Base-by-base conservation (phyloP, 768 basidiomycete genomes). In the Macrolepiota dolichaula region DNA sequence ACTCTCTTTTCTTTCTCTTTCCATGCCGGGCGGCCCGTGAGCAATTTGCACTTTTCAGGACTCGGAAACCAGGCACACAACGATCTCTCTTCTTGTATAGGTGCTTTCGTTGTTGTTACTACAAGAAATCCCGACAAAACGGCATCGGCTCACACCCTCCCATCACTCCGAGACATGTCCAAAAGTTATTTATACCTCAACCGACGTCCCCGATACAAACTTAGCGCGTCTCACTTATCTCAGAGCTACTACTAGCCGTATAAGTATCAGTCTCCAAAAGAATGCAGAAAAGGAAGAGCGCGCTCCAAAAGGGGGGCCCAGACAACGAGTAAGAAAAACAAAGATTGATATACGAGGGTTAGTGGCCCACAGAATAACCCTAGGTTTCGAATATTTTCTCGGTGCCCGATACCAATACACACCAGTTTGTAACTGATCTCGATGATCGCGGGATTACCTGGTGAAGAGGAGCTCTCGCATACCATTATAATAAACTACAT, bases 401-500 rank as follows among this genome's bases (percentile, higher is more conserved):
- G 42, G 42, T 44, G 42, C 42, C 42, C 42, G 19, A 22, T 10
- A 15, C 42, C 42, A 44, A 17, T 44, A 32, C 29, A n/a, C n/a
- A n/a, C n/a, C n/a, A n/a, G n/a, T n/a, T n/a, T n/a, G n/a, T n/a
- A n/a, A n/a, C n/a, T n/a, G n/a, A n/a, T n/a, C n/a, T n/a, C n/a
- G n/a, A n/a, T n/a, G n/a, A n/a, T n/a, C n/a, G n/a, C n/a, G n/a
- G n/a, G n/a, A n/a, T n/a, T 19, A 32, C 37, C 50, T 42, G 37
- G 50, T 44, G 51, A 32, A 42, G 29, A 7, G 29, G 25, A n/a
- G 25, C 44, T 9, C 47, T 50, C 35, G 15, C 37, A 59, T 54
- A 36, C 17, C 51, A 54, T 61, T 61, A 49, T 25, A 17, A 54
- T 46, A 44, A 36, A 46, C 40, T 60, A 60, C 51, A 25, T 61